phyloP scores from a whole-genome alignment of 2,329 filamentous ascomycete genomes.

The Alternaria dauci region DNA sequence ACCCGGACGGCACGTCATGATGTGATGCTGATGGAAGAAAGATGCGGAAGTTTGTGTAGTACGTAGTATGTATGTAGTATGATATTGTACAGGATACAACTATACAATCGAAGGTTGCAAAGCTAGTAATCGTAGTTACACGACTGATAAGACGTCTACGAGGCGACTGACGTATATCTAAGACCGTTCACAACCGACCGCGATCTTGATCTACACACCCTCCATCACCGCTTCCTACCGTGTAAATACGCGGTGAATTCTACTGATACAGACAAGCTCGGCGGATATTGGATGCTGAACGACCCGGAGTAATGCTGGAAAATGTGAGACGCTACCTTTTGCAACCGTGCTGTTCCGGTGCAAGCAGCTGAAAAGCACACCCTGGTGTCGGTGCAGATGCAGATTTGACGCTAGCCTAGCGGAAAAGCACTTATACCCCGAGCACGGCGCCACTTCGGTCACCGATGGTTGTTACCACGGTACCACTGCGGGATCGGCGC shows the following conservation, averaged over 20 bases:
- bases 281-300: neutral
- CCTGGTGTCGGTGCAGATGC: neutral
- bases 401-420: slow-evolving; percentile 6
- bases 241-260: slow-evolving; percentile 1
- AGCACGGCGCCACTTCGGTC: slow-evolving; percentile 10
- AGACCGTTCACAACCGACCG: slow-evolving; percentile 2
- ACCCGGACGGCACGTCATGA: slow-evolving; percentile 65
- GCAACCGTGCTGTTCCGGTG: slow-evolving; percentile 15
- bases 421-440: slow-evolving; percentile 19
- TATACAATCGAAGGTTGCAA: neutral
- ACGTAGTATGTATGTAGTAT: neutral
- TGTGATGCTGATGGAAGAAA: slow-evolving; percentile 12
- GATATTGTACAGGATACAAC: neutral
- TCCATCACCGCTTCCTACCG: neutral
- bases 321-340: neutral
- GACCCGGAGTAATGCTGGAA: slow-evolving; percentile 9
- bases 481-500: neutral
- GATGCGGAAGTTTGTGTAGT: neutral
- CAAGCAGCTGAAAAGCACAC: slow-evolving; percentile 6
- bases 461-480: neutral
- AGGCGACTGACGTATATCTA: neutral
- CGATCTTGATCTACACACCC: neutral
- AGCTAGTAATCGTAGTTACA: neutral
- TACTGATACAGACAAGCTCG: neutral
- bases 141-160: neutral